These are phyloP conservation scores for Thelonectria rubi DNA, from an alignment of 2,329 filamentous ascomycete species.

Conservation along the genomic window DNA sequence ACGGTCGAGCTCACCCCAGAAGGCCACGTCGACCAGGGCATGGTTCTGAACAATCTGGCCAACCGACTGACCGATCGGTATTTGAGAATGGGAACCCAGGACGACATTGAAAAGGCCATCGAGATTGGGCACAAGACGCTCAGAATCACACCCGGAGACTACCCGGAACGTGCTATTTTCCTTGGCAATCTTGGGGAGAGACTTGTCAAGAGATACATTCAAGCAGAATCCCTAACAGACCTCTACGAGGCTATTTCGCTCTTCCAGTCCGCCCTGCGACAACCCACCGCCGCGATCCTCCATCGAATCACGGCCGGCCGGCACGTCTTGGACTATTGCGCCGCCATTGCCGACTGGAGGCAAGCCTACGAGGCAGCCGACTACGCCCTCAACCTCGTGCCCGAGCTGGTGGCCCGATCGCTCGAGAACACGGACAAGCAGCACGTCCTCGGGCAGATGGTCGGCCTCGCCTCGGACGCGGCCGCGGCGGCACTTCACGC, in stretches of 20 bases:
- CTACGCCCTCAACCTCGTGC: not conserved
- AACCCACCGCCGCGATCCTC: too few relatives aligned
- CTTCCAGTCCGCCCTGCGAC: too few relatives aligned
- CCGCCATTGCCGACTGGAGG: not conserved
- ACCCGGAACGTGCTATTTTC: slow-evolving; percentile 1
- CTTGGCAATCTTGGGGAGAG: slow-evolving; percentile 5
- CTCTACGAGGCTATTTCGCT: not conserved
- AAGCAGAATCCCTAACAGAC: not conserved
- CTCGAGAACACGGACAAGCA: slow-evolving; percentile 4
- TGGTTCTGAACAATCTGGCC: slow-evolving; percentile 6
- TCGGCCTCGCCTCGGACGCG: not conserved
- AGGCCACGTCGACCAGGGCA: not conserved
- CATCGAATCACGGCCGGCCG: too few relatives aligned
- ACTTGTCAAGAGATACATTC: too few relatives aligned
- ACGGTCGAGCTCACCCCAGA: slow-evolving; percentile 1
- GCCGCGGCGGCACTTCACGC: not conserved
- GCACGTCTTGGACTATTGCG: not conserved
- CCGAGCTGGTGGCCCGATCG: not conserved
- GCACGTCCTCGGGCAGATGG: not conserved
- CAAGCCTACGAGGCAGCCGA: not conserved
- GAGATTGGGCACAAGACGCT: not conserved
- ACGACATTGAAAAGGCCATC: not conserved
- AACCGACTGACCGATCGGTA: too few relatives aligned
- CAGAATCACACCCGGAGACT: not conserved
- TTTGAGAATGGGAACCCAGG: too few relatives aligned